Conservation (phyloP, 129 eudicot species). For the Centrapalus pauciflorus region DNA sequence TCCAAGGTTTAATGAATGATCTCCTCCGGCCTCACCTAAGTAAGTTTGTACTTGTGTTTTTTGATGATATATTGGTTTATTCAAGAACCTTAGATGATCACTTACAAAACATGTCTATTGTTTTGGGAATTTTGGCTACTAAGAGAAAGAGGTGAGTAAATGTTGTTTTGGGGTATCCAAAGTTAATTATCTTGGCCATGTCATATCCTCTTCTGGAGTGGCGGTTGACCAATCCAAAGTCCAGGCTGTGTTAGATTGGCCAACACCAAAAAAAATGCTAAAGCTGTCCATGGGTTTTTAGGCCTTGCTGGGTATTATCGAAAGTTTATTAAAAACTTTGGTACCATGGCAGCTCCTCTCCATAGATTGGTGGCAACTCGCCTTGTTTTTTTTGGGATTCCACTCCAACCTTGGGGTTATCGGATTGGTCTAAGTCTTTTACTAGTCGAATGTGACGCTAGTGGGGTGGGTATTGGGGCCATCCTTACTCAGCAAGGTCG, state of each 20-base stretch:
- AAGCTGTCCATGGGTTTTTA: background rate
- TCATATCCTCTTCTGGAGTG: conserved; percentile 1
- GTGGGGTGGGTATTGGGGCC: conserved; percentile 8
- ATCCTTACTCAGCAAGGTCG: background rate
- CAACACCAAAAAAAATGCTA: background rate
- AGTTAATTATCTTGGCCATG: conserved; percentile 13
- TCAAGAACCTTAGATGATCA: background rate
- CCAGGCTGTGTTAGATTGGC: background rate
- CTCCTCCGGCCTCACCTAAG: background rate
- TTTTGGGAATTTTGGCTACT: background rate
- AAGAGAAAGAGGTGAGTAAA: background rate
- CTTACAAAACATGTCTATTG: background rate
- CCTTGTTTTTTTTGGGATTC: background rate
- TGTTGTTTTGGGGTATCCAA: background rate
- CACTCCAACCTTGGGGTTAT: background rate
- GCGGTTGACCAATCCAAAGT: background rate
- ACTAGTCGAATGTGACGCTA: conserved; percentile 1
- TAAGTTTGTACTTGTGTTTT: background rate
- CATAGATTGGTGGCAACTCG: background rate
- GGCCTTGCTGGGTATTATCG: conserved; percentile 11
- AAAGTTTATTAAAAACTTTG: background rate
- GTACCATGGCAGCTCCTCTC: background rate
- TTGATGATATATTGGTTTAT: too few relatives aligned
- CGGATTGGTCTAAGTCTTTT: conserved; percentile 2
- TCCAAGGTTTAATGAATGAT: background rate